A percentile compares a stretch with the other conserved stretches of the same genome.
These are phyloP conservation scores for Lycium ferocissimum DNA, from an alignment of 257 asterid species.

Conservation along the genomic window DNA sequence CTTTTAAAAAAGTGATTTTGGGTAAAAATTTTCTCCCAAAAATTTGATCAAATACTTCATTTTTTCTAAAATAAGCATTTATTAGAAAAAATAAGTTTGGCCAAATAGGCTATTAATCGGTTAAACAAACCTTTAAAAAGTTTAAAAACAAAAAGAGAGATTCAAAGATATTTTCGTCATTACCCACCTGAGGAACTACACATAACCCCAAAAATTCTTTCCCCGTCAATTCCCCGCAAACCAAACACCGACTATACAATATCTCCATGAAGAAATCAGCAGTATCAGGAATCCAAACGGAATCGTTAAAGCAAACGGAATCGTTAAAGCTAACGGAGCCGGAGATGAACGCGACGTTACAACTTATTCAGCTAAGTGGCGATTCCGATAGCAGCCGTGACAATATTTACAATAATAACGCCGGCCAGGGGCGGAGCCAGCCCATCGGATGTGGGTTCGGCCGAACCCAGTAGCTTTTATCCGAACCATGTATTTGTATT, in stretches of 20 bases:
- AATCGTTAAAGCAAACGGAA: too few relatives aligned
- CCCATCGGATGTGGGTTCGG: too few relatives aligned
- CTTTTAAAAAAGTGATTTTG: too few relatives aligned
- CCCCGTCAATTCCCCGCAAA: neutral
- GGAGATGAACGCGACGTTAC: conserved; percentile 73
- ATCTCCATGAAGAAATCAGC: conserved; percentile 43
- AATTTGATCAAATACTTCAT: too few relatives aligned
- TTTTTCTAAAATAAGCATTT: too few relatives aligned
- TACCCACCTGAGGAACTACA: conserved; percentile 11
- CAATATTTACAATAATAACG: neutral
- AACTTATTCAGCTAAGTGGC: conserved; percentile 79
- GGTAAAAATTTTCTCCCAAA: too few relatives aligned
- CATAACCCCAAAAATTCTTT: conserved; percentile 4
- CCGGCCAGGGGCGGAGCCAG: too few relatives aligned
- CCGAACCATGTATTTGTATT: too few relatives aligned
- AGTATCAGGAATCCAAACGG: too few relatives aligned
- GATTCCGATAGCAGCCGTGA: conserved; percentile 30
- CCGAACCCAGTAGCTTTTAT: too few relatives aligned
- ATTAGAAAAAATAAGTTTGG: too few relatives aligned
- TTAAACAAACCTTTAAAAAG: neutral
- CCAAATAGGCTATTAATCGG: too few relatives aligned
- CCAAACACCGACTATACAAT: neutral
- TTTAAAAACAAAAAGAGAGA: neutral
- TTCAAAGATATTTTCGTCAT: conserved; percentile 28
- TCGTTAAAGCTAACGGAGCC: conserved; percentile 48